These are phyloP conservation scores for Chaetomiaceae sp. DNA, from an alignment of 2,329 filamentous ascomycete species.

Conservation along the genomic window DNA sequence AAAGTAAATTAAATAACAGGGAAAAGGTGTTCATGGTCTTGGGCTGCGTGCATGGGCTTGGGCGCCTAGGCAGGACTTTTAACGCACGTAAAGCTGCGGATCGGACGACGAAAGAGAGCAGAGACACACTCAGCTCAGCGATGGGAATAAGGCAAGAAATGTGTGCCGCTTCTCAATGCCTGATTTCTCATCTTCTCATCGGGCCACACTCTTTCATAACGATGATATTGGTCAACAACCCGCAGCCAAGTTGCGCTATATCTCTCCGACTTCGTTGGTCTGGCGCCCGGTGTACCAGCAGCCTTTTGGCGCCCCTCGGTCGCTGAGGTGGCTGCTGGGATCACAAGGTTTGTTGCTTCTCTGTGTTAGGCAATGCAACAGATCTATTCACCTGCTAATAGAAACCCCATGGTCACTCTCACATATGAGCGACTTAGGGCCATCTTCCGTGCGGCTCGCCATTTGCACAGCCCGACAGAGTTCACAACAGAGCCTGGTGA, in stretches of 20 bases:
- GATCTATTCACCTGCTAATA: conserved; percentile 7
- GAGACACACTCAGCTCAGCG: too few species aligned
- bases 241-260: conserved; percentile 10
- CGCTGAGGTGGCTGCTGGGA: conserved; percentile 6
- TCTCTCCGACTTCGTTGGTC: conserved; percentile 9
- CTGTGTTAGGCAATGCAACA: too few species aligned
- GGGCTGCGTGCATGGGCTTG: too few species aligned
- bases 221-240: conserved; percentile 8
- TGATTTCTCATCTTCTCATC: too few species aligned
- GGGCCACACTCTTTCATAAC: conserved; percentile 4
- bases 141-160: too few species aligned
- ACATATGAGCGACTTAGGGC: conserved; percentile 7
- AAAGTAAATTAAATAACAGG: too few species aligned
- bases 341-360: conserved; percentile 11
- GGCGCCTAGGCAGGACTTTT: too few species aligned
- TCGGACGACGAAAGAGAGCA: too few species aligned
- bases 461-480: background rate
- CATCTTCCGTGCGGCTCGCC: background rate
- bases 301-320: conserved; percentile 12
- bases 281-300: conserved; percentile 5
- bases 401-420: conserved; percentile 9
- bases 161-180: too few species aligned
- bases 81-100: too few species aligned
- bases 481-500: background rate
- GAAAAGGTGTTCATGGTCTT: too few species aligned